Evolutionary conservation across 768 basidiomycete species (phyloP), one percentile per base, ranked within the genome.

Genomic region (Russula sp.): DNA sequence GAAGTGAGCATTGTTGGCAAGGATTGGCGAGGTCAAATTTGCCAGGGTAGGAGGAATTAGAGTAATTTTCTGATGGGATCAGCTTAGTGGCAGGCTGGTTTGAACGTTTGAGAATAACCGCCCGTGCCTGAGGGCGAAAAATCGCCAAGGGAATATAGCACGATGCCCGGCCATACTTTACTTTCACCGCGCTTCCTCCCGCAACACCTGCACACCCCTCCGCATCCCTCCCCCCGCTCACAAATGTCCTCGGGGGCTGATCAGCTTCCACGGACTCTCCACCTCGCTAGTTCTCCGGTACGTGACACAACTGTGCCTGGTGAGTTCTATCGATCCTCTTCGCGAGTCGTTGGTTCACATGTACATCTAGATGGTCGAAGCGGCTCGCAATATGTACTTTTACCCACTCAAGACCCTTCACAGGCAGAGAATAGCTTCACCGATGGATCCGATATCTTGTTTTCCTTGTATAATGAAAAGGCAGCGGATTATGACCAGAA

Each of bases 401-500:
- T 62, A 24, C 26, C 22, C 4, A 9, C 34, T 6, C 61, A 46
- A 20, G 34, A 62, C 7, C 30, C 46, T 24, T 46, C 28, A 26
- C 55, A 48, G 0, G 5, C 30, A 2, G 55, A 57, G 36, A 20
- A 48, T 22, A 30, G 38, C 30, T 49, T 54, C 28, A 55, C 52
- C 3, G 52, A 55, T 9, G 52, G 58, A 16, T 60, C 59, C 10
- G 48, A 61, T 26, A 16, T 40, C 3, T 28, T 61, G 13, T 64
- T 64, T 18, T 56, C 54, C 11, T 42, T 64, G 53, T 64, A 61
- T 54, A 61, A 64, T 9, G 53, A 56, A 5, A 55, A 50, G 22
- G 30, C 59, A 4, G 54, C 28, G 11, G 59, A 26, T 14, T 24
- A 42, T 42, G 64, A 64, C 26, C 38, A 11, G 28, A 64, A 54